Conservation (phyloP, 2,329 filamentous ascomycete species). For the Ustilaginoidea virens region DNA sequence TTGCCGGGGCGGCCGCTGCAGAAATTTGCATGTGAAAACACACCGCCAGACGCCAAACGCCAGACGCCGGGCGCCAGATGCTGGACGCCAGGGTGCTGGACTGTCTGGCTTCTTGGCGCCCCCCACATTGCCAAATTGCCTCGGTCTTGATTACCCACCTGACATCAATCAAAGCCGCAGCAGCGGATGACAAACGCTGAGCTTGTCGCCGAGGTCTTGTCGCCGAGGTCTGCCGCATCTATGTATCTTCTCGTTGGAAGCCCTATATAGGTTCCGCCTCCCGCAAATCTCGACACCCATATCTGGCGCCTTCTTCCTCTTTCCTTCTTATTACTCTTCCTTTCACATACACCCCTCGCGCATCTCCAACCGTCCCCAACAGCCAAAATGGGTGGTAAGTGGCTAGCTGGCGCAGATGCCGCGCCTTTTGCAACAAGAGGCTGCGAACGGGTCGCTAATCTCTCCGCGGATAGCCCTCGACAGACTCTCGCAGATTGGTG, state of each 20-base stretch:
- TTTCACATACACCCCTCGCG: background rate
- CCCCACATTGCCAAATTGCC: conserved; percentile 5
- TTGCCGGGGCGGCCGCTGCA: too few relatives aligned
- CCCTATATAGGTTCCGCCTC: conserved; percentile 4
- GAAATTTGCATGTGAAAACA: conserved; percentile 1
- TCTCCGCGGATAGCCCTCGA: too few relatives aligned
- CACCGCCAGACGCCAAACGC: background rate
- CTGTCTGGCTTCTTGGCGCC: background rate
- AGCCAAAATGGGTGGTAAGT: conserved; percentile 23
- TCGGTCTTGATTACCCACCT: conserved; percentile 4
- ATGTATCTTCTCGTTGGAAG: background rate
- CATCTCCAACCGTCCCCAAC: background rate
- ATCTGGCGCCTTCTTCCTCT: conserved; percentile 1
- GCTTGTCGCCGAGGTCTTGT: background rate
- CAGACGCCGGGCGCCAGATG: too few relatives aligned
- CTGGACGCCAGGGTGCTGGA: too few relatives aligned
- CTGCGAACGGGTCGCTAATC: too few relatives aligned
- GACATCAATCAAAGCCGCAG: conserved; percentile 3
- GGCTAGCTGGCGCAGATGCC: background rate
- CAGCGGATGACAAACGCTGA: background rate
- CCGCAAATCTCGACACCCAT: conserved; percentile 1
- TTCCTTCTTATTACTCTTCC: background rate
- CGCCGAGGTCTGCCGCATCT: conserved; percentile 4
- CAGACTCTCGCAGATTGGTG: conserved; percentile 43
- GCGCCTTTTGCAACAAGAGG: background rate